These are phyloP conservation scores for Sphaerostilbella broomeana DNA, from an alignment of 2,329 filamentous ascomycete species.

Conservation along the genomic window DNA sequence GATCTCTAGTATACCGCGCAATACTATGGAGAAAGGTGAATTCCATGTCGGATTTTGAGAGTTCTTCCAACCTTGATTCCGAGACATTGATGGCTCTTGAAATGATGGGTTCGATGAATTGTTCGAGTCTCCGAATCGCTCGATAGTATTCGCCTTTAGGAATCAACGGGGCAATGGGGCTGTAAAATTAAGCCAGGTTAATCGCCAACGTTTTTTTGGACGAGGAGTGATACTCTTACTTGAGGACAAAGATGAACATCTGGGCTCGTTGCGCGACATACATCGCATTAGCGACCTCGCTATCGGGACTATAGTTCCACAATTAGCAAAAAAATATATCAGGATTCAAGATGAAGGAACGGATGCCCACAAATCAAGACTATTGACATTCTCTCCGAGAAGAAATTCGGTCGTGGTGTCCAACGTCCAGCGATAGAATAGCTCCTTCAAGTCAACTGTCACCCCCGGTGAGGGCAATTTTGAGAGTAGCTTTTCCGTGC, in stretches of 20 bases:
- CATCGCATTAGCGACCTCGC: slow-evolving; percentile 63
- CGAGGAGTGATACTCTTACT: slow-evolving; percentile 19
- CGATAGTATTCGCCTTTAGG: slow-evolving; percentile 53
- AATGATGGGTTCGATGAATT: slow-evolving; percentile 65
- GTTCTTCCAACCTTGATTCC: slow-evolving; percentile 59
- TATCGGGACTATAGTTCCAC: slow-evolving; percentile 37
- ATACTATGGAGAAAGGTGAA: slow-evolving; percentile 77
- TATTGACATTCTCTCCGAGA: slow-evolving; percentile 52
- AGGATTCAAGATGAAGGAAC: background rate
- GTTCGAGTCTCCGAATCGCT: slow-evolving; percentile 59
- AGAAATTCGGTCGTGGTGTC: slow-evolving; percentile 63
- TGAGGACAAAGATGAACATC: slow-evolving; percentile 49
- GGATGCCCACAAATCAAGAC: slow-evolving; percentile 32
- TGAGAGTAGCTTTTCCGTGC: slow-evolving; percentile 52
- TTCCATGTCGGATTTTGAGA: slow-evolving; percentile 57
- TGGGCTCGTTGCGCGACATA: slow-evolving; percentile 63
- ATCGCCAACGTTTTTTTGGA: background rate
- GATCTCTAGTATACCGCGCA: slow-evolving; percentile 58
- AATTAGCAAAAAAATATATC: background rate
- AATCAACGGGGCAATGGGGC: slow-evolving; percentile 52
- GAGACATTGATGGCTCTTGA: slow-evolving; percentile 57
- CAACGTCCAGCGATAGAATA: slow-evolving; percentile 60
- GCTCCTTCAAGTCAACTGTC: slow-evolving; percentile 52
- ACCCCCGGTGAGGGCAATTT: slow-evolving; percentile 48
- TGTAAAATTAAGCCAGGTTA: slow-evolving; percentile 21